phyloP scores from a whole-genome alignment of 2,329 filamentous ascomycete species.

The Diplodia intermedia region DNA sequence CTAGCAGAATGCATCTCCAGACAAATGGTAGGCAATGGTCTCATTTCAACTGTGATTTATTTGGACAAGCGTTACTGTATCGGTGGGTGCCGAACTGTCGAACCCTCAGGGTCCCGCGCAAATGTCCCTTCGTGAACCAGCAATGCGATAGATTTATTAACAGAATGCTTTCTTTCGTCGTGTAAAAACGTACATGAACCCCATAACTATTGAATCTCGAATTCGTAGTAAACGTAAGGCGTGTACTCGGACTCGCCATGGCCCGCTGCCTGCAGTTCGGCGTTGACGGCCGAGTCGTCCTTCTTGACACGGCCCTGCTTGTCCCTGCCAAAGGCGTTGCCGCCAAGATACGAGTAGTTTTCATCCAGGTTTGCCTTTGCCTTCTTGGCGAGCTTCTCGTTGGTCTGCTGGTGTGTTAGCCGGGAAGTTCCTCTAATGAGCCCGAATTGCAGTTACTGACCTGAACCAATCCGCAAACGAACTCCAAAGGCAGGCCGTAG shows the following conservation, averaged over 20 bases:
- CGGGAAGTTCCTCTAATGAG: not conserved
- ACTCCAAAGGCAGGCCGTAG: conserved; percentile 91
- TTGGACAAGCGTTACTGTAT: not conserved
- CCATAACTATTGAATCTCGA: conserved; percentile 66
- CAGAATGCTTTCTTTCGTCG: conserved; percentile 27
- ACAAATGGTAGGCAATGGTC: not conserved
- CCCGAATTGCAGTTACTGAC: conserved; percentile 53
- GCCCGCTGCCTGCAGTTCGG: conserved; percentile 81
- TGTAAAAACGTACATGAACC: not conserved
- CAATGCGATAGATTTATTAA: conserved; percentile 25
- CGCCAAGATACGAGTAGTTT: conserved; percentile 88
- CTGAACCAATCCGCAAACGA: conserved; percentile 83
- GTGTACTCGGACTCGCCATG: conserved; percentile 83
- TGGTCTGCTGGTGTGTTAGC: conserved; percentile 65
- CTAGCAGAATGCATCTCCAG: not conserved
- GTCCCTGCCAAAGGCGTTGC: conserved; percentile 90
- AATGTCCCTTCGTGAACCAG: not conserved
- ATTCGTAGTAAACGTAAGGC: conserved; percentile 96
- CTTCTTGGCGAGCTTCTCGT: conserved; percentile 80
- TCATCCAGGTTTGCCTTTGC: conserved; percentile 71
- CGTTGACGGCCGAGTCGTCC: conserved; percentile 79
- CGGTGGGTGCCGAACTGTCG: not conserved
- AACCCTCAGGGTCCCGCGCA: not conserved
- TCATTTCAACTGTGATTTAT: not conserved
- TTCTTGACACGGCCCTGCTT: conserved; percentile 92